A percentile compares a stretch with the other conserved stretches of the same genome.
These are phyloP conservation scores for Quercus cerris DNA, from an alignment of 306 rosid species.

Conservation along the genomic window DNA sequence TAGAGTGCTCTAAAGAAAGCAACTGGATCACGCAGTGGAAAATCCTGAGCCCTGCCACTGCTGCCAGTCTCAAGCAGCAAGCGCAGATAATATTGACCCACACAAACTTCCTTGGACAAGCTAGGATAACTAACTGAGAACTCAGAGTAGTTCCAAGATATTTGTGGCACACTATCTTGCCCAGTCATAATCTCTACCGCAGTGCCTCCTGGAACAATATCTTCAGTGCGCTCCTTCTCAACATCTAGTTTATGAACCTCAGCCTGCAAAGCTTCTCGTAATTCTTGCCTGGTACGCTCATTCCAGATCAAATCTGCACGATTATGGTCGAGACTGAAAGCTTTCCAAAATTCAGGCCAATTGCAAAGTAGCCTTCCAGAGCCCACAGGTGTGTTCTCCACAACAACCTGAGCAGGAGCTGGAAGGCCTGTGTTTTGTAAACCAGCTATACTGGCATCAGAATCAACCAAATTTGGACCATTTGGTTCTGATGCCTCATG, in stretches of 20 bases:
- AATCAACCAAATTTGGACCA: constrained; percentile 47
- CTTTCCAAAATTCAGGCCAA: constrained; percentile 99
- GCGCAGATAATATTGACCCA: constrained; percentile 96
- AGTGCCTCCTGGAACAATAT: constrained; percentile 85
- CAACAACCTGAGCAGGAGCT: constrained; percentile 99
- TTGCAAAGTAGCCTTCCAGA: constrained; percentile 93
- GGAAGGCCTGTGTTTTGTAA: constrained; percentile 71
- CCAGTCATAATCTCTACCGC: constrained; percentile 51
- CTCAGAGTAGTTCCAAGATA: constrained; percentile 98
- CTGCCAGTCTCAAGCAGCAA: constrained; percentile 96
- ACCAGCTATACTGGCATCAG: constrained; percentile 45
- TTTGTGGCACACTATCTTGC: constrained; percentile 68
- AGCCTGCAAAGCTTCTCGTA: constrained; percentile 91
- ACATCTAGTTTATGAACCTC: constrained; percentile 98
- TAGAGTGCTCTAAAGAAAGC: constrained; percentile 95
- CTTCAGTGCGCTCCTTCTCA: constrained; percentile 98
- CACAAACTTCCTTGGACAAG: constrained; percentile 98
- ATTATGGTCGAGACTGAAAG: constrained; percentile 96
- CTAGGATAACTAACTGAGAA: constrained; percentile 88
- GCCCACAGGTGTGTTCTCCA: constrained; percentile 95
- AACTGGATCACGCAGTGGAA: constrained; percentile 95
- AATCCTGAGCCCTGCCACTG: constrained; percentile 88
- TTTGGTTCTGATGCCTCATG: constrained; percentile 46
- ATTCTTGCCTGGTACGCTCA: constrained; percentile 97
- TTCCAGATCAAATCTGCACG: constrained; percentile 99